These are phyloP conservation scores for Pseudogymnoascus sp. DNA, from an alignment of 2,329 filamentous ascomycete species.

Conservation along the genomic window DNA sequence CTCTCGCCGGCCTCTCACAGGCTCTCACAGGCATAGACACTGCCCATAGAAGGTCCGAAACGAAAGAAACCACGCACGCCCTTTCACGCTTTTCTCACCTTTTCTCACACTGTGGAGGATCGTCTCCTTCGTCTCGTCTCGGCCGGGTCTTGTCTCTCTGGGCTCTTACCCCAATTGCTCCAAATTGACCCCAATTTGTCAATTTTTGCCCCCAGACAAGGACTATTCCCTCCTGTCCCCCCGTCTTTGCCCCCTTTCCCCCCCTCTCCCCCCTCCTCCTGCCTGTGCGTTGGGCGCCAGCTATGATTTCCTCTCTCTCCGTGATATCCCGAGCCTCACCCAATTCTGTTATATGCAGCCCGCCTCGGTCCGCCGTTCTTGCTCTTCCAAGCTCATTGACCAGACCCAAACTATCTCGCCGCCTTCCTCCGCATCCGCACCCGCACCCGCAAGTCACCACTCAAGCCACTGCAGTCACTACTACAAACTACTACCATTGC, in stretches of 20 bases:
- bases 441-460: constrained; percentile 1
- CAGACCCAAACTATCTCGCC: constrained; percentile 1
- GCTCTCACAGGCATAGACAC: not conserved
- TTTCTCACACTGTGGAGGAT: not conserved
- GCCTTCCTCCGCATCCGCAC: not conserved
- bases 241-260: not conserved
- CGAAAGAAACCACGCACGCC: not conserved
- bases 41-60: not conserved
- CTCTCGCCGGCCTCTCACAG: not conserved
- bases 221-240: not conserved
- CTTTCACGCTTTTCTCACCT: not conserved
- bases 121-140: not conserved
- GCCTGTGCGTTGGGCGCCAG: not conserved
- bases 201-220: not conserved
- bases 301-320: not conserved
- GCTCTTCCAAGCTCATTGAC: constrained; percentile 2
- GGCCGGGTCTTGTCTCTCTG: not conserved
- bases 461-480: not conserved
- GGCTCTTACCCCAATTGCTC: not conserved
- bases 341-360: not conserved
- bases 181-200: not conserved
- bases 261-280: not conserved
- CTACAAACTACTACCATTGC: not conserved
- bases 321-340: constrained; percentile 6
- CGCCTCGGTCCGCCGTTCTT: not conserved